Base-by-base conservation (phyloP, 495 filamentous ascomycete genomes). In the Bombardia bombarda region DNA sequence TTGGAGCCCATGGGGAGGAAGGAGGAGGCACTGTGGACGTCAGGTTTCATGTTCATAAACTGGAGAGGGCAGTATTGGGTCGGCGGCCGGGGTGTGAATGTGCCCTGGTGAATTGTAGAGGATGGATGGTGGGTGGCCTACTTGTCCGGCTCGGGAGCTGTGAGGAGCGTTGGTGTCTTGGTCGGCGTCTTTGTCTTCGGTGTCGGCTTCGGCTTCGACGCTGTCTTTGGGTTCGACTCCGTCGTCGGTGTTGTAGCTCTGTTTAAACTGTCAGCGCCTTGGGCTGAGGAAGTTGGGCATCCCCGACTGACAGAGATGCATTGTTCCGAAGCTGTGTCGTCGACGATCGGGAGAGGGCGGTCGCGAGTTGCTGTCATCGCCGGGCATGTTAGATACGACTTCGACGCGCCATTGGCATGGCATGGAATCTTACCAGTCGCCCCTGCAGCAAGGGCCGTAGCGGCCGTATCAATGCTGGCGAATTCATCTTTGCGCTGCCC, bases 391-490 rank as follows among this genome's bases (percentile, higher is more conserved):
- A 58, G 47, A n/a, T n/a, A n/a, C n/a, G n/a, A n/a, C 31, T 16
- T 12, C 4, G 20, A 7, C 12, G 38, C 3, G 8, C 10, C 28
- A 34, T 4, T 7, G 17, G 28, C 0, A 5, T 6, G 8, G 10
- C 16, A 13, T 6, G 13, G 4, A 31, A 17, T 23, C 58, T 26
- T 50, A 64, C 61, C 61, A 57, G 13, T 39, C 51, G 54, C 26
- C 56, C 54, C 46, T 57, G 53, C 25, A 60, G 38, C 13, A 58
- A 35, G 32, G 52, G 52, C 54, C 51, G 53, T 30, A 54, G 35
- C 46, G 61, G 58, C 49, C 58, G 41, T 60, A 64, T 28, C 56
- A 64, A 58, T 38, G 54, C 50, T 36, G 57, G 54, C 43, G 50
- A 14, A 43, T 51, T 54, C 61, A 64, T 64, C 40, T 57, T 45